Evolutionary conservation across 306 rosid species (phyloP).

Genomic region (Alnus rubra): DNA sequence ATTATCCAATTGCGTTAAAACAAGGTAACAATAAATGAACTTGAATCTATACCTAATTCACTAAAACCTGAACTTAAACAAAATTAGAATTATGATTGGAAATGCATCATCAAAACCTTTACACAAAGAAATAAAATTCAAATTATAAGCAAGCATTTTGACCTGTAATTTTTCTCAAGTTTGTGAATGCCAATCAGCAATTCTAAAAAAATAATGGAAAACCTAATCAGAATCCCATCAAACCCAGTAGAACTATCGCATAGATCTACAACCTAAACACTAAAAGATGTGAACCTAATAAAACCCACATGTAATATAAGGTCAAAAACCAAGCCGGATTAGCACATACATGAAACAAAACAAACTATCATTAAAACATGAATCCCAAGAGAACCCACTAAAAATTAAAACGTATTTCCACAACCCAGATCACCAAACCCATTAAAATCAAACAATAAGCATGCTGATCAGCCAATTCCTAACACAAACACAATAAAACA

Average conservation of each 20-base stretch:
- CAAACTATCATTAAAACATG: slow-evolving; percentile 6
- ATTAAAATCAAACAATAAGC: neutral
- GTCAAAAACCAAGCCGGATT: neutral
- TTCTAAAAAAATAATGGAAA: neutral
- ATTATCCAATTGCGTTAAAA: neutral
- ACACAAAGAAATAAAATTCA: neutral
- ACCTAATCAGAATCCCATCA: neutral
- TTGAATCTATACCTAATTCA: neutral
- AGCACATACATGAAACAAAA: neutral
- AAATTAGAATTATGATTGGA: neutral
- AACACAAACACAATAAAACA: neutral
- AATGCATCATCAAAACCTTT: neutral
- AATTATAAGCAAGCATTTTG: neutral
- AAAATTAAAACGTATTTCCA: neutral
- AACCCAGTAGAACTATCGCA: neutral
- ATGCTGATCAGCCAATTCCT: neutral
- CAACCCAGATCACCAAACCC: slow-evolving; percentile 4
- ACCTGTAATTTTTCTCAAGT: neutral
- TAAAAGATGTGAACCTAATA: neutral
- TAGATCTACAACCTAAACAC: neutral
- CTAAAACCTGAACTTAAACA: neutral
- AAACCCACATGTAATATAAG: neutral
- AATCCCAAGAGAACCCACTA: slow-evolving; percentile 8
- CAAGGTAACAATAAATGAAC: neutral
- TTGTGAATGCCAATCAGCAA: neutral